Evolutionary conservation across 345 rosid genomes (phyloP).

Genomic region (Eutrema japonicum): DNA sequence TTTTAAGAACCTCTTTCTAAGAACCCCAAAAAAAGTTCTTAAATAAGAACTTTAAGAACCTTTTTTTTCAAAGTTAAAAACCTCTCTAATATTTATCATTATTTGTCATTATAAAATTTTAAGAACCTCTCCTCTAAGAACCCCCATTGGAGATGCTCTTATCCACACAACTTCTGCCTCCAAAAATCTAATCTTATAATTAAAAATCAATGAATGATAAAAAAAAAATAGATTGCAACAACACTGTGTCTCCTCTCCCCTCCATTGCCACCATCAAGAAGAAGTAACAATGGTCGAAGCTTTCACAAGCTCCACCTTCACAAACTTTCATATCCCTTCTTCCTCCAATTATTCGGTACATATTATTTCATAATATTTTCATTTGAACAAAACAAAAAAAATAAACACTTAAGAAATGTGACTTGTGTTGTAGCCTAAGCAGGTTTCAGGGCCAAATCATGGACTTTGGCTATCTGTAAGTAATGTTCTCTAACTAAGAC

Average conservation of each 20-base stretch:
- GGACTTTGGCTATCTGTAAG: constrained; percentile 47
- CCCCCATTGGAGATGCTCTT: too few species aligned
- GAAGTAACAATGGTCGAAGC: constrained; percentile 59
- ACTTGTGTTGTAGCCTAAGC: constrained; percentile 50
- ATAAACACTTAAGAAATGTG: background rate
- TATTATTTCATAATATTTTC: background rate
- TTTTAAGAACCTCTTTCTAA: too few species aligned
- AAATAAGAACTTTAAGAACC: too few species aligned
- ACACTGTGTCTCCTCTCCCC: background rate
- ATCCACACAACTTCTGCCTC: constrained; percentile 51
- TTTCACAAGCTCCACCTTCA: constrained; percentile 52
- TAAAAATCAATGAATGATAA: background rate
- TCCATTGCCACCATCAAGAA: constrained; percentile 11
- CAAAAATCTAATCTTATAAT: constrained; percentile 8
- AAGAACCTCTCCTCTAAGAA: too few species aligned
- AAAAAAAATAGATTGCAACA: background rate
- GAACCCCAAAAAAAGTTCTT: too few species aligned
- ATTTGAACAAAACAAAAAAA: background rate
- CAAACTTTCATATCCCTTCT: constrained; percentile 43
- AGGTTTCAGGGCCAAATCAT: constrained; percentile 46
- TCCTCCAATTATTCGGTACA: constrained; percentile 33
- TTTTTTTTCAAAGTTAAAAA: too few species aligned
- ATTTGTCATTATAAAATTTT: too few species aligned
- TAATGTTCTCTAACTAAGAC: background rate
- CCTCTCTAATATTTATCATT: too few species aligned